phyloP scores from a whole-genome alignment of 2,329 filamentous ascomycete species.

The Karstenula rhodostoma region DNA sequence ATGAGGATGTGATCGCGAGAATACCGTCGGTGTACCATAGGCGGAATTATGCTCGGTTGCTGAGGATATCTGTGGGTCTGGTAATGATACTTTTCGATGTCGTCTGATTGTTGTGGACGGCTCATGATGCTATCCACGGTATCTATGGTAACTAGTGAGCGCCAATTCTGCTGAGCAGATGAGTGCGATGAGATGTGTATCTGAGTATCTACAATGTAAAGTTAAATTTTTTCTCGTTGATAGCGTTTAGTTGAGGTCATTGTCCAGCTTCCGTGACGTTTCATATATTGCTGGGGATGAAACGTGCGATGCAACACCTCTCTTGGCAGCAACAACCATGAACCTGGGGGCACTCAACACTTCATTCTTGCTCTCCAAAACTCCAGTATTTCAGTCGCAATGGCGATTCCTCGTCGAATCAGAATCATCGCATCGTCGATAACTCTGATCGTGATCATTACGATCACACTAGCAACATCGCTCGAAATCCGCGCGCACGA shows the following conservation, averaged over 20 bases:
- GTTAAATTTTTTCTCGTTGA: not conserved
- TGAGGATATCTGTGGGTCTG: not conserved
- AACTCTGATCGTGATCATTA: constrained; percentile 37
- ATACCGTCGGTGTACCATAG: not conserved
- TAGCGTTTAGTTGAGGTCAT: not conserved
- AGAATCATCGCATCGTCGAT: constrained; percentile 35
- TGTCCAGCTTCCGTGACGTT: constrained; percentile 14
- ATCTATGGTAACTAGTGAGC: too few species aligned
- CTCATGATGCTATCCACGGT: too few species aligned
- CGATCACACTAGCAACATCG: constrained; percentile 37
- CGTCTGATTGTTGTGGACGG: too few species aligned
- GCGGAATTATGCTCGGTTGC: not conserved
- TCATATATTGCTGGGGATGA: constrained; percentile 17
- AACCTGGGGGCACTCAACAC: constrained; percentile 6
- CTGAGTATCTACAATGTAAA: not conserved
- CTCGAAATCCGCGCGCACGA: constrained; percentile 35
- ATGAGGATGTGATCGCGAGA: not conserved
- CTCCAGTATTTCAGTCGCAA: constrained; percentile 12
- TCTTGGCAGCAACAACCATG: constrained; percentile 17
- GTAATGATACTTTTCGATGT: not conserved
- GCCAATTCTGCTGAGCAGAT: too few species aligned
- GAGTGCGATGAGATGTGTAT: too few species aligned
- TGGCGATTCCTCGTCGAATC: constrained; percentile 33
- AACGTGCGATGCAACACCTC: constrained; percentile 19
- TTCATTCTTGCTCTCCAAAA: constrained; percentile 2